Evolutionary conservation across 179 eudicot genomes (phyloP).

Genomic region (Spinacia oleracea): DNA sequence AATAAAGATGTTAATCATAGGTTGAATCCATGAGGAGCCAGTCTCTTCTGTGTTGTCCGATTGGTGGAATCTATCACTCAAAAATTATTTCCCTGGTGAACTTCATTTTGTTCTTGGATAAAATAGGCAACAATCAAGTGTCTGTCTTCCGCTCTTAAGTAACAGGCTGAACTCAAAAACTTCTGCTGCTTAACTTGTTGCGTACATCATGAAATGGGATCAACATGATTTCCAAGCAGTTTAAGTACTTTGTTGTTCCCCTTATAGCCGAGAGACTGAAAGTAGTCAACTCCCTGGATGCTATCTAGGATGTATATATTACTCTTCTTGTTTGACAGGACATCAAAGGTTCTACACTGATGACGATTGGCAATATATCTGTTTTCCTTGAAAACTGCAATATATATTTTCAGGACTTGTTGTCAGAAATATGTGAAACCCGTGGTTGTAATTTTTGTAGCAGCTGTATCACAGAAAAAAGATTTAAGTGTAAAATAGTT

Average conservation of each 20-base stretch:
- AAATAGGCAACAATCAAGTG: not conserved
- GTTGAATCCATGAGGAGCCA: not conserved
- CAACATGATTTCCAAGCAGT: not conserved
- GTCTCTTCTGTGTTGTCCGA: not conserved
- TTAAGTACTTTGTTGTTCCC: not conserved
- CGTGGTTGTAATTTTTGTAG: not conserved
- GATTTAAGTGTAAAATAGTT: constrained; percentile 4
- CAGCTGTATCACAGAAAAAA: not conserved
- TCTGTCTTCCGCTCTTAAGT: not conserved
- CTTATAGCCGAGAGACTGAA: not conserved
- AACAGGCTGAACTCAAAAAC: not conserved
- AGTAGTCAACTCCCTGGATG: not conserved
- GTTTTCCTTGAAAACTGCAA: not conserved
- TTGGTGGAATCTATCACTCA: not conserved
- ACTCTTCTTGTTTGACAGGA: constrained; percentile 18
- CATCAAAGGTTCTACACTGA: constrained; percentile 6
- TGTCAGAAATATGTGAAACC: not conserved
- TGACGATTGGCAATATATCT: constrained; percentile 1
- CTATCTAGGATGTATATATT: not conserved
- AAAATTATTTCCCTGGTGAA: not conserved
- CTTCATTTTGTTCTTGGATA: not conserved
- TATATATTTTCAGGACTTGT: constrained; percentile 10
- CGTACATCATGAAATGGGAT: not conserved
- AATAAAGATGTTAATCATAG: not conserved
- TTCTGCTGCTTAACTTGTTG: not conserved